Conservation (phyloP, 352 stramenopile genomes). For the Pythium utonaiense region DNA sequence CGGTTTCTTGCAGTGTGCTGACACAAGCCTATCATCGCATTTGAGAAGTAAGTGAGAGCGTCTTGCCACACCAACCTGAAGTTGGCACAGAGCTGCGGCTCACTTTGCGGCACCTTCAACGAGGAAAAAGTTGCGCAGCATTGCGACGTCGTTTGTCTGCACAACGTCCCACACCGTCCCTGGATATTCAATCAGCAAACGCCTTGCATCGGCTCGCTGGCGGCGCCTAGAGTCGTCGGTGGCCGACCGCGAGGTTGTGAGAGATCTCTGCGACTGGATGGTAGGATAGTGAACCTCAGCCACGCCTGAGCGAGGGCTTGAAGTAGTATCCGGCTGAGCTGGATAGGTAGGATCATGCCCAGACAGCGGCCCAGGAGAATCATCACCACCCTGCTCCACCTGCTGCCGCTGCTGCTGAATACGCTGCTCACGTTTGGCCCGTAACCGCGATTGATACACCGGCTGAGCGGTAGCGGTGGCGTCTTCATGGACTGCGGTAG, state of each 20-base stretch:
- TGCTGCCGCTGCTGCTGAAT: constrained; percentile 23
- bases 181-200: constrained; percentile 48
- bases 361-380: neutral
- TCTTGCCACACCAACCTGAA: neutral
- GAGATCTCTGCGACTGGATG: neutral
- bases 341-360: neutral
- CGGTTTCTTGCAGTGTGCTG: constrained; percentile 33
- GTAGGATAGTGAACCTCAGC: neutral
- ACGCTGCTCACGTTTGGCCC: constrained; percentile 60
- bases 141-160: constrained; percentile 33
- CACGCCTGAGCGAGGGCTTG: neutral
- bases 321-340: neutral
- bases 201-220: constrained; percentile 50
- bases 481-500: neutral
- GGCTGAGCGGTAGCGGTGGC: neutral
- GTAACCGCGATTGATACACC: constrained; percentile 47
- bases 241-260: constrained; percentile 7
- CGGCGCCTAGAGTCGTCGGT: constrained; percentile 31
- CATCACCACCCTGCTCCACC: constrained; percentile 10
- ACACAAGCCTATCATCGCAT: constrained; percentile 29
- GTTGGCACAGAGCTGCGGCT: neutral
- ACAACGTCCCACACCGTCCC: constrained; percentile 60
- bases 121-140: constrained; percentile 59
- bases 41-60: neutral
- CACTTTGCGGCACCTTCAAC: constrained; percentile 47